Base-by-base conservation (phyloP, 2,329 filamentous ascomycete species). In the Xylaria multiplex region DNA sequence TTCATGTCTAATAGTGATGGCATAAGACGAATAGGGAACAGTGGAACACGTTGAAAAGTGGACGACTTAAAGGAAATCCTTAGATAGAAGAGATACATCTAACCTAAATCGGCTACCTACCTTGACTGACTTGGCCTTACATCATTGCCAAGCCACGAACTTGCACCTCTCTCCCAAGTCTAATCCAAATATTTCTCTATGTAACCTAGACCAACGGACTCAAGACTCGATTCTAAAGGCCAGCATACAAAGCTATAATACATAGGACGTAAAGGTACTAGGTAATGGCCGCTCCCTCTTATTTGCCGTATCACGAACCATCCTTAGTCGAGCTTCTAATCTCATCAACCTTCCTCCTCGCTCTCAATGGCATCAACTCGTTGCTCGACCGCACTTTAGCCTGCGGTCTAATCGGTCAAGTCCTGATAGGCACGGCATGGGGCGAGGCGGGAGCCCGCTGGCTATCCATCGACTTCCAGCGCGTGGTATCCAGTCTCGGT, bases 391-490 rank as follows among this genome's bases (percentile, higher is more conserved):
- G 78, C 14, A 70, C 86, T 0, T 73, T 92, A 0, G 92, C 90
- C 75, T 93, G 90, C 72, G 91, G 91, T 0, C 83, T 93, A 0
- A 79, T 93, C 6, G 91, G 90, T 0, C 90, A 94, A 71, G 83
- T 94, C 14, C 79, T 93, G 7, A 76, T 93, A 19, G 91, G 91
- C 13, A 84, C 93, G 8, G 85, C 88, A 8, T 94, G 86, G 85
- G 91, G 91, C 8, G 84, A 84, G 0, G 91, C 91, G 0, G 90
- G 89, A 1, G 85, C 81, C 2, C 82, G 86, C 74, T 88, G 85
- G 84, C 82, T 94, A 0, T 79, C 81, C 0, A 22, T 63, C 0
- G 79, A 83, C 3, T 52, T 35, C 19, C 43, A 70, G 57, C 77
- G 81, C 19, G 81, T 82, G 0, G 81, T 91, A 32, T 84, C 90